phyloP scores from a whole-genome alignment of 768 basidiomycete genomes.

The Chlorophyllum brunneum region DNA sequence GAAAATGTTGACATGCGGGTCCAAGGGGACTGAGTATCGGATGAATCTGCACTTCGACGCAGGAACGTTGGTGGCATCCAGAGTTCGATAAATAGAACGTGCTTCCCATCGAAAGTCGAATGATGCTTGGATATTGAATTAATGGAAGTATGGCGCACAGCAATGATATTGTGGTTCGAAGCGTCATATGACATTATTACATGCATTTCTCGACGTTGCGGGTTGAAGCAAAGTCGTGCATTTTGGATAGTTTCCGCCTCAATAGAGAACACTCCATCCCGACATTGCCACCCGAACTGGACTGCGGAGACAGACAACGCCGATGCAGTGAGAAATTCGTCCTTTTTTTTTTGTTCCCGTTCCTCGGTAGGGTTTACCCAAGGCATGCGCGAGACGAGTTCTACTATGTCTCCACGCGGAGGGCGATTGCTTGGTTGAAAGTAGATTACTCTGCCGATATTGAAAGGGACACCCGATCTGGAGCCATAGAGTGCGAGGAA shows the following conservation, averaged over 20 bases:
- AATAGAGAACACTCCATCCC: conserved; percentile 52
- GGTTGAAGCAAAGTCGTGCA: conserved; percentile 34
- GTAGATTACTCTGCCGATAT: conserved; percentile 24
- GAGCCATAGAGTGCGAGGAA: conserved; percentile 42
- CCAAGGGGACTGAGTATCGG: neutral
- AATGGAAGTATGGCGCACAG: conserved; percentile 43
- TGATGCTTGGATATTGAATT: conserved; percentile 30
- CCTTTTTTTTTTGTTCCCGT: conserved; percentile 29
- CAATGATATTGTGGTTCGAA: conserved; percentile 30
- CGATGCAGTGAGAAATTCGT: conserved; percentile 24
- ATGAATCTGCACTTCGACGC: neutral
- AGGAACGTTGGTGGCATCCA: conserved; percentile 26
- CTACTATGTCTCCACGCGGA: conserved; percentile 31
- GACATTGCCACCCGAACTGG: conserved; percentile 62
- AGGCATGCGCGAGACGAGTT: conserved; percentile 32
- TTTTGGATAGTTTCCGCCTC: conserved; percentile 27
- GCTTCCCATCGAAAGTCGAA: conserved; percentile 24
- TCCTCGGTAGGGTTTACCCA: conserved; percentile 37
- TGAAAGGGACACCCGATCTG: conserved; percentile 21
- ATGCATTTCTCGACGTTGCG: conserved; percentile 45
- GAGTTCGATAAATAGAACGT: conserved; percentile 41
- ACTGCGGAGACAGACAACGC: conserved; percentile 32
- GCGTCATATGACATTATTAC: conserved; percentile 25
- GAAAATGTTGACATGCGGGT: conserved; percentile 7
- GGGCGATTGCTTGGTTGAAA: conserved; percentile 27